Percentiles rank a stretch among this genome's conserved stretches.
phyloP scores from a whole-genome alignment of 2,329 filamentous ascomycete species.

The Tolypocladium album region DNA sequence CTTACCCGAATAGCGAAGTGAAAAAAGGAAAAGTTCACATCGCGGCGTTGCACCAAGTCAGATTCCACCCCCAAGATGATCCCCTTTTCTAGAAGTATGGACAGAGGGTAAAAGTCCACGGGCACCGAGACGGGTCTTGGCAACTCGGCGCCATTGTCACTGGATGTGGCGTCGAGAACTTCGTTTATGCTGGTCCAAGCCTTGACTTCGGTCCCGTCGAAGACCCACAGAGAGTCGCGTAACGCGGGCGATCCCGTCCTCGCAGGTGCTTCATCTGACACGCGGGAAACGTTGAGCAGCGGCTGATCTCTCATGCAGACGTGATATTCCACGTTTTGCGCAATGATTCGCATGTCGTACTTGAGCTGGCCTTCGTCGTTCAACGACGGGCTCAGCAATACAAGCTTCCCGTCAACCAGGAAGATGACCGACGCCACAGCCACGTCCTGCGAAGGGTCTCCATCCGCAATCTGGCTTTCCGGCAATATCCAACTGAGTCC shows the following conservation, averaged over 20 bases:
- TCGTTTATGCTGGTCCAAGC: conserved; percentile 85
- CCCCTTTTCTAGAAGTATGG: conserved; percentile 77
- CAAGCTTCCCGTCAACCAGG: conserved; percentile 93
- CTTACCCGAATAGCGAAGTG: conserved; percentile 78
- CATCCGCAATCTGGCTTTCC: conserved; percentile 77
- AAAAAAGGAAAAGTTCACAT: conserved; percentile 83
- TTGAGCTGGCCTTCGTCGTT: conserved; percentile 78
- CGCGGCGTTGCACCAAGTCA: conserved; percentile 84
- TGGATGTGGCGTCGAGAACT: conserved; percentile 60
- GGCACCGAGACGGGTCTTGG: conserved; percentile 66
- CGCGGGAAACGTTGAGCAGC: conserved; percentile 19
- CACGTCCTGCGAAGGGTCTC: conserved; percentile 92
- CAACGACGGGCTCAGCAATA: conserved; percentile 77
- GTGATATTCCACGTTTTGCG: conserved; percentile 94
- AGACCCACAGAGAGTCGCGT: conserved; percentile 86
- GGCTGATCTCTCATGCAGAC: conserved; percentile 82
- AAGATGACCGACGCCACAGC: conserved; percentile 88
- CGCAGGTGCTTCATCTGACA: conserved; percentile 11
- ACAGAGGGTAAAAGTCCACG: conserved; percentile 93
- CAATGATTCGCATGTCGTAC: conserved; percentile 96
- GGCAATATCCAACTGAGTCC: conserved; percentile 94
- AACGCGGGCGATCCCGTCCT: conserved; percentile 37
- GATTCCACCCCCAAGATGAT: conserved; percentile 86
- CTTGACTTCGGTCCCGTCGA: conserved; percentile 77
- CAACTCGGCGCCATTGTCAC: conserved; percentile 57